Evolutionary conservation across 2,329 filamentous ascomycete species (phyloP).

Genomic region (Cladosporium oxysporum): DNA sequence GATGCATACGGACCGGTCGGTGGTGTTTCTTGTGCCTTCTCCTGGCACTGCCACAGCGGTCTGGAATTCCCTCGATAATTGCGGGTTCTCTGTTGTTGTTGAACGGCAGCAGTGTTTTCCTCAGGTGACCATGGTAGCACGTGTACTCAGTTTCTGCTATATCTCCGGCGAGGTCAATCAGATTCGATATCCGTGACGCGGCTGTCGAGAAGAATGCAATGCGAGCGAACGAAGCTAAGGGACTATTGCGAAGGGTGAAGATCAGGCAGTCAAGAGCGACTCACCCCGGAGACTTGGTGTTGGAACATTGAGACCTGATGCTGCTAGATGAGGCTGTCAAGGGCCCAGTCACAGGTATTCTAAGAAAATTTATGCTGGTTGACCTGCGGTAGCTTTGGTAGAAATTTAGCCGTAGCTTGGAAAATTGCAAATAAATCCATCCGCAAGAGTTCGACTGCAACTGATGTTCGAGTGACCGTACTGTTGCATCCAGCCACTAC

Average conservation of each 20-base stretch:
- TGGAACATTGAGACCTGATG: background rate
- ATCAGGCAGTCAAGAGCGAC: background rate
- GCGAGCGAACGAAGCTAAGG: background rate
- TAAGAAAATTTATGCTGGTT: background rate
- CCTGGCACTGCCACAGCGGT: background rate
- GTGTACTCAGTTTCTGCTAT: background rate
- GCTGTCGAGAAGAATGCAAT: background rate
- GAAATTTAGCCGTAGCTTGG: too few relatives aligned
- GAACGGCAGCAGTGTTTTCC: background rate
- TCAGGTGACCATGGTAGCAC: background rate
- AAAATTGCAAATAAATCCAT: too few relatives aligned
- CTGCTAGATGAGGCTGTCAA: background rate
- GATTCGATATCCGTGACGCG: background rate
- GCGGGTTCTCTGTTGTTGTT: background rate
- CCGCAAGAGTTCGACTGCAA: too few relatives aligned
- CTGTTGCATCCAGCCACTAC: background rate
- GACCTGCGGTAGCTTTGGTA: background rate
- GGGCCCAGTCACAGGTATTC: background rate
- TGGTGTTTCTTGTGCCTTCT: background rate
- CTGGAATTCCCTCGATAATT: background rate
- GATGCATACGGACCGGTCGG: too few relatives aligned
- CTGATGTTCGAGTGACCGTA: background rate
- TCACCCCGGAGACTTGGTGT: background rate
- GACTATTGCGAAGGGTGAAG: background rate
- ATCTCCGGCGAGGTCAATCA: background rate